Percentiles rank a stretch among this genome's conserved stretches.
These are phyloP conservation scores for Mariannaea sp. DNA, from an alignment of 2,329 filamentous ascomycete species.

Conservation along the genomic window DNA sequence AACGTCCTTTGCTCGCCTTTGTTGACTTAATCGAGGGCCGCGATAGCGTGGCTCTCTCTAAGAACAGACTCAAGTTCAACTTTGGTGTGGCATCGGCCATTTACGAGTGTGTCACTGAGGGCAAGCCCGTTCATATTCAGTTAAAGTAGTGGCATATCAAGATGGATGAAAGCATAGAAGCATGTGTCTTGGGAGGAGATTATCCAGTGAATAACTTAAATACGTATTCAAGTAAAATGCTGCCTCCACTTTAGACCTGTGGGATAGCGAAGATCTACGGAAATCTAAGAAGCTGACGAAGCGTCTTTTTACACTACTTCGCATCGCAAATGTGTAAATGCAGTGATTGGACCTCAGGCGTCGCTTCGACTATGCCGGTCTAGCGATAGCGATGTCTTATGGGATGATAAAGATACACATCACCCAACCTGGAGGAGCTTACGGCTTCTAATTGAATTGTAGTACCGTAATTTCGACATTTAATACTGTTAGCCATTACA, in stretches of 20 bases:
- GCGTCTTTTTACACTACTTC: not conserved
- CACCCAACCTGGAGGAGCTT: too few relatives aligned
- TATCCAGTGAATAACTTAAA: not conserved
- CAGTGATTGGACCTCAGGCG: not conserved
- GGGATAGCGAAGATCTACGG: not conserved
- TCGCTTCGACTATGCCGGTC: too few relatives aligned
- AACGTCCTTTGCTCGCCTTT: conserved; percentile 19
- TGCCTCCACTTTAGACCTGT: not conserved
- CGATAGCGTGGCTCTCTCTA: conserved; percentile 17
- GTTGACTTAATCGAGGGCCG: conserved; percentile 18
- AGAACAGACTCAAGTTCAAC: conserved; percentile 18
- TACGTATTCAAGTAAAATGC: not conserved
- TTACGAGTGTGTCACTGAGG: conserved; percentile 16
- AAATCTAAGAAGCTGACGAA: not conserved
- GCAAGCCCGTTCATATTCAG: conserved; percentile 13
- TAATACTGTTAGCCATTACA: not conserved
- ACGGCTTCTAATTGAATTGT: too few relatives aligned
- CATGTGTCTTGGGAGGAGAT: not conserved
- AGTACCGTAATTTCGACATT: too few relatives aligned
- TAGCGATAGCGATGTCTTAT: too few relatives aligned
- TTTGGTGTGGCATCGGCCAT: conserved; percentile 19
- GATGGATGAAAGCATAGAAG: not conserved
- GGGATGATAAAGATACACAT: too few relatives aligned
- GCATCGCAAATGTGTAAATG: not conserved
- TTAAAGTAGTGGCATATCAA: not conserved